Evolutionary conservation across 768 basidiomycete species (phyloP), one percentile per base, ranked within the genome.

Genomic region (Cystoderma amianthinum): DNA sequence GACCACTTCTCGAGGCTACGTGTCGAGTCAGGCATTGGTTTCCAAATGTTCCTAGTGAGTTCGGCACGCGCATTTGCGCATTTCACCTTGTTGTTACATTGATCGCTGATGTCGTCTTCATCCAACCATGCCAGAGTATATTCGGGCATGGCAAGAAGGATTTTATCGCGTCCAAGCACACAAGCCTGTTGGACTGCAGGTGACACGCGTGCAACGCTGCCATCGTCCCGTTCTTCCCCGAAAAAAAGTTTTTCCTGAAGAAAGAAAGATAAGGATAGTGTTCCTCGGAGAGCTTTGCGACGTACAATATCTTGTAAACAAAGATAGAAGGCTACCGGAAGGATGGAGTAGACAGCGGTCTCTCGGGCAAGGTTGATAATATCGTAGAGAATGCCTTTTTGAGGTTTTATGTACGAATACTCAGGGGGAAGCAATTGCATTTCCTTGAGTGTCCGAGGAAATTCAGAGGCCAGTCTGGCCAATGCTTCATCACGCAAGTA

Each of bases 401-500:
- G 20, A 13, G 21, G 15, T 9, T 39, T 34, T 23, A 47, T 36
- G 17, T 39, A 19, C 9, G 46, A 40, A 23, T 18, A 47, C 24
- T 17, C 18, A 10, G 28, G 6, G 32, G 36, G 4, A 11, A 44
- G 22, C 20, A 20, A 34, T 18, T 44, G 36, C 46, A 44, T 50
- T 21, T 35, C 36, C 13, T 36, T 20, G 5, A 51, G 17, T 3
- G 32, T 39, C 4, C 10, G 19, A 2, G 52, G 50, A 36, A 42
- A 54, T 28, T 51, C 48, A 1, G 23, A 30, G 12, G 28, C 34
- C 21, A 54, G 20, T 5, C 43, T 38, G 3, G 18, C 16, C 2
- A 48, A 17, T 2, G 44, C 52, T 15, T 47, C 52, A 17, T 47
- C 41, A 16, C 42, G 44, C 2, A 54, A 28, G 2, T 32, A 18